phyloP scores from a whole-genome alignment of 768 basidiomycete species.

The Terana coerulea region DNA sequence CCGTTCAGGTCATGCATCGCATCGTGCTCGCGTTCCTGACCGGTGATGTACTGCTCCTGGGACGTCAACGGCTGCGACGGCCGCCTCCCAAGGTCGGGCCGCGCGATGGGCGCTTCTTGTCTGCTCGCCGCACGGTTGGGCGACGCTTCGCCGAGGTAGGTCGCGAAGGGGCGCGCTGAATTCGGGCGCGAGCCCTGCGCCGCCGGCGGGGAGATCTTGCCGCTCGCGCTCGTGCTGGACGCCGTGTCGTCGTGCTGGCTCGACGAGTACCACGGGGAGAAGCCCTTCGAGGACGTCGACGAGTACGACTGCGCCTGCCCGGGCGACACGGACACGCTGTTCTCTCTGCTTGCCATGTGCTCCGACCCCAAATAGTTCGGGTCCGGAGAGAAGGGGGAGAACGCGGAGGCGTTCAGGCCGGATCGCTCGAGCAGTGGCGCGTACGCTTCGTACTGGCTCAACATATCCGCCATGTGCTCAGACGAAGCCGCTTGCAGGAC shows the following conservation, averaged over 20 bases:
- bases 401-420: conserved; percentile 26
- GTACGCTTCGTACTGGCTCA: conserved; percentile 14
- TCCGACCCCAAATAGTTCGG: conserved; percentile 44
- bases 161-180: conserved; percentile 42
- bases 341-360: neutral
- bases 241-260: conserved; percentile 36
- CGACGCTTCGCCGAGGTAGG: conserved; percentile 42
- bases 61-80: conserved; percentile 16
- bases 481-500: conserved; percentile 5
- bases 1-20: conserved; percentile 68
- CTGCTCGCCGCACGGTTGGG: conserved; percentile 25
- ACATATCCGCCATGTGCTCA: conserved; percentile 8
- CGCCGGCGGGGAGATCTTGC: conserved; percentile 25
- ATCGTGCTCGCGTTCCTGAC: conserved; percentile 41
- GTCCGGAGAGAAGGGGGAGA: conserved; percentile 82
- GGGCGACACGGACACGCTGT: conserved; percentile 30
- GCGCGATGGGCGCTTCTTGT: conserved; percentile 33
- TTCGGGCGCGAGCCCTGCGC: conserved; percentile 31
- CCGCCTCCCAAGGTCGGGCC: conserved; percentile 19
- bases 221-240: conserved; percentile 20
- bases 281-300: conserved; percentile 44
- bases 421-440: conserved; percentile 11
- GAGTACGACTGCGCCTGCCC: conserved; percentile 40
- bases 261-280: conserved; percentile 46
- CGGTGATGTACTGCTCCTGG: conserved; percentile 12